A percentile compares a stretch with the other conserved stretches of the same genome.
phyloP scores from a whole-genome alignment of 2,329 filamentous ascomycete genomes.

The Microdochium nivale region DNA sequence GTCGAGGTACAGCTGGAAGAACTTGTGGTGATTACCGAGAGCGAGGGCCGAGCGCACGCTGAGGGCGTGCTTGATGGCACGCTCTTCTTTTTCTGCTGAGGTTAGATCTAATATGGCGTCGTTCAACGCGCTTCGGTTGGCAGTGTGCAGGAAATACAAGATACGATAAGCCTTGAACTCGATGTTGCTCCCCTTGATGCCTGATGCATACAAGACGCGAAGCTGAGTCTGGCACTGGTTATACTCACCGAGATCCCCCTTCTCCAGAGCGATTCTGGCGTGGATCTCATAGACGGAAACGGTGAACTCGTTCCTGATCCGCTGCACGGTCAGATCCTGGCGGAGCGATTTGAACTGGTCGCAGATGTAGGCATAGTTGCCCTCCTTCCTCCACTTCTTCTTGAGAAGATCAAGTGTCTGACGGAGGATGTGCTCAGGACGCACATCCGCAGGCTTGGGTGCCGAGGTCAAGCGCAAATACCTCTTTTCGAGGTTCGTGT shows the following conservation, averaged over 20 bases:
- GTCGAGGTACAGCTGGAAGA: constrained; percentile 92
- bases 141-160: constrained; percentile 97
- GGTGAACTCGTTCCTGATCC: constrained; percentile 93
- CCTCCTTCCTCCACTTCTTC: constrained; percentile 88
- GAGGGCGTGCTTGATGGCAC: constrained; percentile 81
- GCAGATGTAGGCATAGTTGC: constrained; percentile 96
- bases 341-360: constrained; percentile 98
- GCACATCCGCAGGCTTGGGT: constrained; percentile 81
- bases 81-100: constrained; percentile 83
- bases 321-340: constrained; percentile 96
- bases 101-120: constrained; percentile 99
- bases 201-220: constrained; percentile 79
- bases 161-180: constrained; percentile 99
- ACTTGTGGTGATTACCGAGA: constrained; percentile 92
- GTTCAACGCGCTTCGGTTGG: constrained; percentile 96
- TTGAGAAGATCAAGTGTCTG: constrained; percentile 84
- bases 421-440: constrained; percentile 70
- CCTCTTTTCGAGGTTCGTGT: constrained; percentile 78
- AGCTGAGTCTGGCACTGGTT: constrained; percentile 99
- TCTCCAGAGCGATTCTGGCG: constrained; percentile 93
- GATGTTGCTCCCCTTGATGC: constrained; percentile 78
- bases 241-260: constrained; percentile 99
- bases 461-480: constrained; percentile 90
- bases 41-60: constrained; percentile 86
- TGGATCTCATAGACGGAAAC: constrained; percentile 96